Conservation (phyloP, 2,329 filamentous ascomycete species). For the Microdochium nivale region DNA sequence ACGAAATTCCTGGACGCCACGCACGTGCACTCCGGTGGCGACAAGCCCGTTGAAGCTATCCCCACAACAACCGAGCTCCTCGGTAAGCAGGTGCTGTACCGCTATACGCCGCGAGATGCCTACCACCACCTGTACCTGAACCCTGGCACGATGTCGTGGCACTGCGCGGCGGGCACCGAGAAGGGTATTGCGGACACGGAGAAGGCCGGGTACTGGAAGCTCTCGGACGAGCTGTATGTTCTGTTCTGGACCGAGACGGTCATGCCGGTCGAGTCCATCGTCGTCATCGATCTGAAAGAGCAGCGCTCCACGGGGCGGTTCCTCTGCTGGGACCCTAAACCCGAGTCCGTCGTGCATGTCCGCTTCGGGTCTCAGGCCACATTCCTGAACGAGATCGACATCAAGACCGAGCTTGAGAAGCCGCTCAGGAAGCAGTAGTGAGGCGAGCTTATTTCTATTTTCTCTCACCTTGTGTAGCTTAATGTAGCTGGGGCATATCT, state of each 20-base stretch:
- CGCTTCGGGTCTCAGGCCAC: conserved; percentile 1
- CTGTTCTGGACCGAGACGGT: conserved; percentile 2
- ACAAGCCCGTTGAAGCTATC: background rate
- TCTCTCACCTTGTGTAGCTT: too few species aligned
- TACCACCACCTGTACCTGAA: background rate
- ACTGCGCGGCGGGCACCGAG: background rate
- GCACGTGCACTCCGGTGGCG: background rate
- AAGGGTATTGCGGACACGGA: background rate
- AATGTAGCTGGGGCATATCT: too few species aligned
- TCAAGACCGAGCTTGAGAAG: background rate
- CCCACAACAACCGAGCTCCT: background rate
- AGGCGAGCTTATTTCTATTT: too few species aligned
- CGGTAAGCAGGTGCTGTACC: background rate
- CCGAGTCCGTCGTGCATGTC: background rate
- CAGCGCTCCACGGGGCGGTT: conserved; percentile 1
- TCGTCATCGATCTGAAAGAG: conserved; percentile 2
- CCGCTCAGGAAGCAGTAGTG: background rate
- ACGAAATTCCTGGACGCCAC: background rate
- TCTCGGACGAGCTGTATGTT: background rate
- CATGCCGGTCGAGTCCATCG: conserved; percentile 3
- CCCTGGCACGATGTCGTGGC: background rate
- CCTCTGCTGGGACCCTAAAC: conserved; percentile 2
- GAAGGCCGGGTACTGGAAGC: background rate
- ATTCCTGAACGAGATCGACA: background rate
- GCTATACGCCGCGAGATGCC: background rate